phyloP scores from a whole-genome alignment of 2,329 filamentous ascomycete genomes.

The Aspergillus uvarum region DNA sequence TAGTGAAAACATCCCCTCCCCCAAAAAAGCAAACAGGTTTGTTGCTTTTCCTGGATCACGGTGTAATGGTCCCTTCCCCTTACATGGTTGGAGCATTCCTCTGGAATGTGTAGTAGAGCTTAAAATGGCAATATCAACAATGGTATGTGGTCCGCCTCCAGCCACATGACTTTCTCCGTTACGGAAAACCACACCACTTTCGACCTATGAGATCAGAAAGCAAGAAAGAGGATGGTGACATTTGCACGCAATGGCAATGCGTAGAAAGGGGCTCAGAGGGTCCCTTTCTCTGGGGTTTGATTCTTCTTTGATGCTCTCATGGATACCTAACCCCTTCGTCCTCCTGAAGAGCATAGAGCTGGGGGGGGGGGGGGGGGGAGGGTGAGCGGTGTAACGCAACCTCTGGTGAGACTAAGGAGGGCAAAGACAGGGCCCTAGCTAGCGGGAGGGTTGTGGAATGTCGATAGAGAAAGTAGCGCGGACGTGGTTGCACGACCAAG shows the following conservation, averaged over 20 bases:
- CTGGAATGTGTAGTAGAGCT: constrained; percentile 11
- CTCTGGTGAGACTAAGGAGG: background rate
- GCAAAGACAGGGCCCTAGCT: constrained; percentile 1
- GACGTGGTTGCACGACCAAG: constrained; percentile 12
- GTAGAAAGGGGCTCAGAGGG: background rate
- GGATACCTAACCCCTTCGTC: constrained; percentile 1
- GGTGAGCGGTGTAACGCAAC: background rate
- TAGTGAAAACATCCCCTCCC: background rate
- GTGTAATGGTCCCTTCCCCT: constrained; percentile 9
- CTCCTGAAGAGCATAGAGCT: background rate
- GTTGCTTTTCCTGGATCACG: background rate
- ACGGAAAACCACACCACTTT: background rate
- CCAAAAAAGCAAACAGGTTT: background rate
- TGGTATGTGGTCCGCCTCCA: constrained; percentile 16
- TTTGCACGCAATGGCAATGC: background rate
- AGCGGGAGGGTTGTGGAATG: constrained; percentile 18
- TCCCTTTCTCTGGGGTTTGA: background rate
- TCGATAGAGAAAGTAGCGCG: constrained; percentile 14
- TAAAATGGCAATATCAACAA: constrained; percentile 15
- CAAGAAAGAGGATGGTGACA: background rate
- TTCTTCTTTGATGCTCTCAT: background rate
- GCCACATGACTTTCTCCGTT: constrained; percentile 1
- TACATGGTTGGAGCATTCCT: constrained; percentile 21
- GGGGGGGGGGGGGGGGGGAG: background rate
- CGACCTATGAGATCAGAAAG: background rate